Evolutionary conservation across 2,329 filamentous ascomycete genomes (phyloP).

Genomic region (Colletotrichum simmondsii): DNA sequence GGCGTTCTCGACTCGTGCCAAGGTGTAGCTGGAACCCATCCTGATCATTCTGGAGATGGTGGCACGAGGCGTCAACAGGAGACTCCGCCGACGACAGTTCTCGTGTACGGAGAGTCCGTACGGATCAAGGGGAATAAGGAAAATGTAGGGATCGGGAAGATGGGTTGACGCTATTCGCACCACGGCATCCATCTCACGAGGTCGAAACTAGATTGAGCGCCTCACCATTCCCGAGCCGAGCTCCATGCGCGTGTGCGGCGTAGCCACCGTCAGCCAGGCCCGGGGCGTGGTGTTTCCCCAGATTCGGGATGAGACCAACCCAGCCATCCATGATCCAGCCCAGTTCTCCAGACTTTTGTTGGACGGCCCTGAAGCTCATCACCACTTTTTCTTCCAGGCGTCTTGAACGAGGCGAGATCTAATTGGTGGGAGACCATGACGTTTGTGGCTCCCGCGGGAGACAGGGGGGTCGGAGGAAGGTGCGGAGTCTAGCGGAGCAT

Average conservation of each 20-base stretch:
- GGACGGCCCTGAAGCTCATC: conserved; percentile 2
- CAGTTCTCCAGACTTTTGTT: conserved; percentile 13
- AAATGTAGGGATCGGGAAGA: neutral
- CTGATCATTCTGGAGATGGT: neutral
- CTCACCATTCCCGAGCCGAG: neutral
- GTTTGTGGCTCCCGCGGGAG: neutral
- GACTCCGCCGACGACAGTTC: conserved; percentile 15
- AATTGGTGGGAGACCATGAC: conserved; percentile 2
- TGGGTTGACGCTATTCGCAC: conserved; percentile 15
- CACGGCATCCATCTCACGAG: neutral
- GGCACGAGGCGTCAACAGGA: conserved; percentile 28
- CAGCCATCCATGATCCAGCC: neutral
- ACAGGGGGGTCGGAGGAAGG: conserved; percentile 7
- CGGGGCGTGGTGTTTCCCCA: neutral
- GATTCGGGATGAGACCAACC: conserved; percentile 16
- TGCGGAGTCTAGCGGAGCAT: conserved; percentile 35
- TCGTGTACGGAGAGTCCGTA: neutral
- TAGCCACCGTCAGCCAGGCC: neutral
- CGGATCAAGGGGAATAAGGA: neutral
- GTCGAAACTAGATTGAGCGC: conserved; percentile 10
- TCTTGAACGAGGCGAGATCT: neutral
- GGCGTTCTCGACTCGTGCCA: neutral
- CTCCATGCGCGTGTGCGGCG: neutral
- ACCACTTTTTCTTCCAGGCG: neutral
- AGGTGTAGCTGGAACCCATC: neutral